Evolutionary conservation across 495 filamentous ascomycete genomes (phyloP), one percentile per base, ranked within the genome.

Genomic region (Podospora pseudocomata): DNA sequence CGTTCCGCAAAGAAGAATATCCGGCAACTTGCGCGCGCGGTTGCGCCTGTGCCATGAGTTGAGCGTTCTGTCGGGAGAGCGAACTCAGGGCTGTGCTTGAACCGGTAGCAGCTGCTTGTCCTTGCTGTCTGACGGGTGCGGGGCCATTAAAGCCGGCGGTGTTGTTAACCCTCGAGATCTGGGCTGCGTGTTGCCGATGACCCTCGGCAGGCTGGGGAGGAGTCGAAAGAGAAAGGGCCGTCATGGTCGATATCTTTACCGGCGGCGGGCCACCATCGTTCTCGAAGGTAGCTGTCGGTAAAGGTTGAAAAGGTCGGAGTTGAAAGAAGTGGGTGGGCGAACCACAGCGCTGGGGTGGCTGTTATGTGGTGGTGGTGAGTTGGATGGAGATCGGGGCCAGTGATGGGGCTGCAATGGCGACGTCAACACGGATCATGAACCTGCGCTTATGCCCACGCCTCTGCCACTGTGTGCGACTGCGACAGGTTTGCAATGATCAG

Each of bases 151-250:
- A 66, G 19, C 39, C 39, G 6, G 49, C 49, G 1, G 74, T 56
- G 11, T 59, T 62, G 4, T 70, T 32, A 28, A 68, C 27, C 53
- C 68, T 65, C 57, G 71, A 34, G 53, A 63, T 5, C 23, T 68
- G 62, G 30, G 71, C 61, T n/a, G 64, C 55, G 65, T 49, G 66
- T 55, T 72, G 72, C 30, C 68, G 68, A 18, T 67, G 68, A 64
- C 65, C 65, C 23, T 70, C 69, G n/a, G 65, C 53, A 16, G 69
- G 60, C 15, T n/a, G 61, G 32, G 60, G 69, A 60, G 65, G 71
- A 28, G 64, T 34, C 60, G 71, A 67, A 30, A 70, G 65, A n/a
- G 73, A 73, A 56, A 78, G 65, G 56, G 75, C 70, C 67, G 76
- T 75, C 76, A 78, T 78, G 53, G 60, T 75, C 60, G 49, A 63